Conservation (phyloP, 2,329 filamentous ascomycete species). For the Alternaria metachromatica region DNA sequence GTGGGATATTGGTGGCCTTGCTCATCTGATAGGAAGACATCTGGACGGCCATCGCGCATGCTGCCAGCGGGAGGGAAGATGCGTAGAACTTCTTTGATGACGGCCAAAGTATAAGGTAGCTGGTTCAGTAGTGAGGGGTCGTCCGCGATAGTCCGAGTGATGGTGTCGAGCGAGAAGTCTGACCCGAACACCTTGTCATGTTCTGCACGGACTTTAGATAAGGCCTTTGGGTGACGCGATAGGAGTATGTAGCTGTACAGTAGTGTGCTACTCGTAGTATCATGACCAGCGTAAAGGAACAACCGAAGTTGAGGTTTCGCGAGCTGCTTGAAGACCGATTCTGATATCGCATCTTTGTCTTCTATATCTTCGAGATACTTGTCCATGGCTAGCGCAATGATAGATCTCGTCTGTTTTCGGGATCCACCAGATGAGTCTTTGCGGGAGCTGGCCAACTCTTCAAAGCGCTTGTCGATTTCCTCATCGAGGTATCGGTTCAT, state of each 20-base stretch:
- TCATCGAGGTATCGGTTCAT: constrained; percentile 19
- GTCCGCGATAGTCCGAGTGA: neutral
- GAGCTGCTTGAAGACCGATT: constrained; percentile 20
- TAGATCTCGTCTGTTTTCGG: neutral
- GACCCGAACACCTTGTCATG: constrained; percentile 37
- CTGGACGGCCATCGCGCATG: constrained; percentile 4
- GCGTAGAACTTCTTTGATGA: constrained; percentile 46
- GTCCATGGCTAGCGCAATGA: constrained; percentile 10
- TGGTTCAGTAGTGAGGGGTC: constrained; percentile 34
- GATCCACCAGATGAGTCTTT: neutral
- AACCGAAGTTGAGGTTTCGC: constrained; percentile 35
- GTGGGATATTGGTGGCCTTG: constrained; percentile 18
- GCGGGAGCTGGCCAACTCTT: constrained; percentile 10
- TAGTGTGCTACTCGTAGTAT: constrained; percentile 37
- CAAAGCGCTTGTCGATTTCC: constrained; percentile 23
- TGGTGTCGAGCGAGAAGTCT: constrained; percentile 7
- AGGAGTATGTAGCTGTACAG: constrained; percentile 33
- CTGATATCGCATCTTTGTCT: constrained; percentile 9
- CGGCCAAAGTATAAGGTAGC: constrained; percentile 35
- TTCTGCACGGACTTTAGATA: constrained; percentile 35
- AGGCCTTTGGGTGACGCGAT: constrained; percentile 24
- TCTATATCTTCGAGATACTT: constrained; percentile 3
- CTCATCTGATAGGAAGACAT: constrained; percentile 7
- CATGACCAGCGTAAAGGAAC: constrained; percentile 44
- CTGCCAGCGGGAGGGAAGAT: constrained; percentile 44